Conservation (phyloP, 352 stramenopile species). For the Pythium insidiosum region DNA sequence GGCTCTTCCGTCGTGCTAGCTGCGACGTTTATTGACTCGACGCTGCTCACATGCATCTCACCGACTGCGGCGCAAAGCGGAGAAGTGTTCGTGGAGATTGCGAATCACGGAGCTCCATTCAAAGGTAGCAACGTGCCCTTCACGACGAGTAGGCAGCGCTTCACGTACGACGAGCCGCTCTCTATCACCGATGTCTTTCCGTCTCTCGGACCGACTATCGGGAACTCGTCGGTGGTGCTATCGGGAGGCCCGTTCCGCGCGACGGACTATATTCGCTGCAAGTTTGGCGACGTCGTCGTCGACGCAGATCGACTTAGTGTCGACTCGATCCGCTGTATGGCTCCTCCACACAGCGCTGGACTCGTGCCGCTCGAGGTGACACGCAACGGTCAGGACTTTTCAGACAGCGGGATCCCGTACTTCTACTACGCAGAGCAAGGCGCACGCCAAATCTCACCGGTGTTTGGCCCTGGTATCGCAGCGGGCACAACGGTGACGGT, state of each 20-base stretch:
- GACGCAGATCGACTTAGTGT: constrained; percentile 48
- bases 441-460: constrained; percentile 70
- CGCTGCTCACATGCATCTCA: constrained; percentile 60
- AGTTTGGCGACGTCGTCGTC: constrained; percentile 75
- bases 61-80: constrained; percentile 26
- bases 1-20: constrained; percentile 31
- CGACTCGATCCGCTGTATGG: constrained; percentile 69
- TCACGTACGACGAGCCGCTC: constrained; percentile 77
- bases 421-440: constrained; percentile 78
- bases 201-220: constrained; percentile 50
- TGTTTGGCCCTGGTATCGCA: constrained; percentile 76
- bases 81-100: constrained; percentile 51
- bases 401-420: constrained; percentile 50
- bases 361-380: constrained; percentile 82
- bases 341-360: constrained; percentile 57
- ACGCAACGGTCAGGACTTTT: constrained; percentile 92
- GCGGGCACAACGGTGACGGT: constrained; percentile 84
- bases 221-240: constrained; percentile 87
- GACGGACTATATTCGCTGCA: constrained; percentile 69
- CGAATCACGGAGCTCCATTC: constrained; percentile 71
- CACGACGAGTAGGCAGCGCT: constrained; percentile 33
- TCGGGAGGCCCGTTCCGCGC: constrained; percentile 75
- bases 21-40: constrained; percentile 52
- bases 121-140: constrained; percentile 23
- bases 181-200: constrained; percentile 71